Conservation (phyloP, 371 early-diverging fungal species). For the Mucor saturninus region DNA sequence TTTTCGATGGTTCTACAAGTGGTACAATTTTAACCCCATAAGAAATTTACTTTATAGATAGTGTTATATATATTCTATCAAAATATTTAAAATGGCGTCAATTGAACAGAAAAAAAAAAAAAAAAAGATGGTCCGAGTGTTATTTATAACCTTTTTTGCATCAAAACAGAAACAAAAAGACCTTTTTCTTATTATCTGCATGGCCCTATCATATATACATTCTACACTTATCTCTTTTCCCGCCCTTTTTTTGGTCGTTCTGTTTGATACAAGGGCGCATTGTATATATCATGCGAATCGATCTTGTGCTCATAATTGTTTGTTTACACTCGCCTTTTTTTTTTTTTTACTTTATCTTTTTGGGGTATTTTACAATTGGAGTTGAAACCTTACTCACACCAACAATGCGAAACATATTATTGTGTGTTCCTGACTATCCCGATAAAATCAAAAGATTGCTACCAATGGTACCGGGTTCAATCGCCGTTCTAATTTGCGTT, state of each 20-base stretch:
- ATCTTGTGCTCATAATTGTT: slow-evolving; percentile 19
- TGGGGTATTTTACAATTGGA: slow-evolving; percentile 8
- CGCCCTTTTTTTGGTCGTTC: background rate
- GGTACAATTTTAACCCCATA: slow-evolving; percentile 12
- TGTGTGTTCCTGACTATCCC: slow-evolving; percentile 15
- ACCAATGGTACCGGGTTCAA: too few species aligned
- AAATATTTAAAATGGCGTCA: slow-evolving; percentile 18
- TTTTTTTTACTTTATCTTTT: background rate
- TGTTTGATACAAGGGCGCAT: slow-evolving; percentile 5
- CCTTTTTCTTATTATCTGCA: background rate
- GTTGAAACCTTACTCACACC: background rate
- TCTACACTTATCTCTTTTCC: background rate
- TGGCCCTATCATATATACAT: background rate
- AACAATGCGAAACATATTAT: background rate
- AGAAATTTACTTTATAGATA: slow-evolving; percentile 14
- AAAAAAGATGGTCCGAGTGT: slow-evolving; percentile 16
- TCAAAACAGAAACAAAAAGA: too few species aligned
- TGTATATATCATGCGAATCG: slow-evolving; percentile 22
- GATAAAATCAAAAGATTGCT: slow-evolving; percentile 1
- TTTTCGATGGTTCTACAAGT: slow-evolving; percentile 2
- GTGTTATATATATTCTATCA: slow-evolving; percentile 1
- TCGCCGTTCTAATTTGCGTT: background rate
- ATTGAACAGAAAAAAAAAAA: background rate
- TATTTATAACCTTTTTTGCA: background rate
- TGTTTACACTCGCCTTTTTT: slow-evolving; percentile 7